Base-by-base conservation (phyloP, 2,329 filamentous ascomycete genomes). In the Paecilomyces niveus region DNA sequence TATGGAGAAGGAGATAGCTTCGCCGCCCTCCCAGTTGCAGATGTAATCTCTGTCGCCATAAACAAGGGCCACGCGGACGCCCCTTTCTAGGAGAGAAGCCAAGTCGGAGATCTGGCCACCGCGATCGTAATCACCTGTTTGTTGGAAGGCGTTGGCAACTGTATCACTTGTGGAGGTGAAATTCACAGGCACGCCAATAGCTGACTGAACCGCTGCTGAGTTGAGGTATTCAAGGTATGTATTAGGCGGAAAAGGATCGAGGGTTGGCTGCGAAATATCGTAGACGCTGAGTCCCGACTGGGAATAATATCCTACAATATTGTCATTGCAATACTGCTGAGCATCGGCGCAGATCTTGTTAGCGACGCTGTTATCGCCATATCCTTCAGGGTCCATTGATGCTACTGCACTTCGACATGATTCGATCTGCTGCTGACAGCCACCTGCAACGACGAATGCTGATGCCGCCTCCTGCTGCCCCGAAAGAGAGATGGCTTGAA, bases 201-300 rank as follows among this genome's bases (percentile, higher is more conserved):
- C 84, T n/a, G 72, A 65, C 62, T 83, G 83, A 1, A 86, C 78
- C 10, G 73, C 67, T 0, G 79, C 72, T 1, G 75, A 77, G 69
- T 87, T 87, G 32, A 88, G 76, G 66, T 85, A 88, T n/a, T 78
- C 72, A 11, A 73, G 68, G 63, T 80, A 86, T 69, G 81, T 83
- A 0, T 66, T 64, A 62, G 82, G 80, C 0, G 84, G 84, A 67
- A 86, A 86, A 0, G 83, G 83, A 65, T 85, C 81, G 0, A 81
- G 80, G 0, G 61, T 65, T 5, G 84, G 71, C 60, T 85, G 80
- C 35, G 84, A 78, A 64, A 86, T 78, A 63, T 87, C 85, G 67
- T 86, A 85, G 64, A 84, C 79, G 57, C 64, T 64, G 21, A 62
- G 59, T 10, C 63, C 63, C 31, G 67, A 35, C 11, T 74, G 54